Conservation (phyloP, 805 yeast genomes). For the Yarrowia hollandica region DNA sequence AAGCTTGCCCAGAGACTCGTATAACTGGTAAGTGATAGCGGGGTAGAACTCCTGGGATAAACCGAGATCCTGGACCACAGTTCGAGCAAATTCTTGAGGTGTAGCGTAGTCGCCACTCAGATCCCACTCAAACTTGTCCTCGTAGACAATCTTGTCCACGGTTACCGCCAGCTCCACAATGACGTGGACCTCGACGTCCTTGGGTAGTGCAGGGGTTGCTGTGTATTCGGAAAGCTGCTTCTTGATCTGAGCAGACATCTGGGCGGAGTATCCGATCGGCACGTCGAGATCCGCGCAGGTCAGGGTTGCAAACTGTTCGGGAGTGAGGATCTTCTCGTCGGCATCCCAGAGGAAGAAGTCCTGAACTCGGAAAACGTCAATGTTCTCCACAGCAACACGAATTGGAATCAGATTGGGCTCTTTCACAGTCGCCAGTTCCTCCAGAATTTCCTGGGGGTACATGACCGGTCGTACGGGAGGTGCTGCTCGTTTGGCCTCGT, state of each 20-base stretch:
- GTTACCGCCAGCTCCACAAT: conserved; percentile 79
- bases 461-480: conserved; percentile 30
- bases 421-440: conserved; percentile 44
- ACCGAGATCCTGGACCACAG: conserved; percentile 83
- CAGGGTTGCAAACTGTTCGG: conserved; percentile 70
- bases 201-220: conserved; percentile 65
- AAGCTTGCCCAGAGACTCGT: conserved; percentile 72
- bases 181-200: conserved; percentile 67
- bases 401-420: conserved; percentile 61
- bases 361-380: conserved; percentile 49
- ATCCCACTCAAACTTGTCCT: conserved; percentile 96
- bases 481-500: conserved; percentile 19
- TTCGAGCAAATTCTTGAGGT: conserved; percentile 82
- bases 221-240: conserved; percentile 79
- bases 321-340: conserved; percentile 63
- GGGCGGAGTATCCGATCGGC: conserved; percentile 58
- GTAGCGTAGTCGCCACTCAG: conserved; percentile 52
- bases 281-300: conserved; percentile 83
- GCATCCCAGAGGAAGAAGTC: conserved; percentile 77
- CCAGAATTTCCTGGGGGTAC: conserved; percentile 43
- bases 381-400: conserved; percentile 60
- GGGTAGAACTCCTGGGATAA: conserved; percentile 81
- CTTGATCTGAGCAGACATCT: conserved; percentile 68
- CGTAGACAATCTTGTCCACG: conserved; percentile 77
- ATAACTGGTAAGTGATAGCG: conserved; percentile 82